Evolutionary conservation across 2,329 filamentous ascomycete genomes (phyloP).

Genomic region (Dactylellina leptospora): DNA sequence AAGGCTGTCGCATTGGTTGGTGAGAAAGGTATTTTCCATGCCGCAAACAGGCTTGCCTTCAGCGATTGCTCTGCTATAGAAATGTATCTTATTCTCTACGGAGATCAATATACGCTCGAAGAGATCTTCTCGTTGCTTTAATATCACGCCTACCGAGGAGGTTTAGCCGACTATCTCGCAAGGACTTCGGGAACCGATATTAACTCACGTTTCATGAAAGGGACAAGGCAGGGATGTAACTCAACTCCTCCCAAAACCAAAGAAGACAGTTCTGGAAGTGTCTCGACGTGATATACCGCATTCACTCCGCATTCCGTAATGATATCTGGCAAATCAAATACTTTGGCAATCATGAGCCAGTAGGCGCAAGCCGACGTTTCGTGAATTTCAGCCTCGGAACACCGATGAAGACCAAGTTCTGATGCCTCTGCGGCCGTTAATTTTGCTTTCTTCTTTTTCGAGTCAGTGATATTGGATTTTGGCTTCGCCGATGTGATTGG

Average conservation of each 20-base stretch:
- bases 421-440: neutral
- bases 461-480: neutral
- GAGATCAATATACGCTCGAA: too few species aligned
- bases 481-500: neutral
- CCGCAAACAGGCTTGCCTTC: too few species aligned
- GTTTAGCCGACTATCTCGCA: too few species aligned
- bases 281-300: too few species aligned
- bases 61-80: too few species aligned
- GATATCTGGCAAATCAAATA: slow-evolving; percentile 1
- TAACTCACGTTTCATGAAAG: neutral
- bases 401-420: neutral
- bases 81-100: too few species aligned
- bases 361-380: neutral
- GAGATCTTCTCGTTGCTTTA: neutral
- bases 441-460: too few species aligned
- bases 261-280: too few species aligned
- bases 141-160: neutral
- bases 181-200: too few species aligned
- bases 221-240: too few species aligned
- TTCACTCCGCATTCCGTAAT: neutral
- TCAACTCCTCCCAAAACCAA: too few species aligned
- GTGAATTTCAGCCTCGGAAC: neutral
- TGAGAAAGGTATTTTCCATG: too few species aligned
- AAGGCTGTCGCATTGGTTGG: neutral
- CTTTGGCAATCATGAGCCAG: slow-evolving; percentile 7